Percentiles rank a stretch among this genome's conserved stretches.
Evolutionary conservation across 768 basidiomycete genomes (phyloP).

Genomic region (Postia placenta): DNA sequence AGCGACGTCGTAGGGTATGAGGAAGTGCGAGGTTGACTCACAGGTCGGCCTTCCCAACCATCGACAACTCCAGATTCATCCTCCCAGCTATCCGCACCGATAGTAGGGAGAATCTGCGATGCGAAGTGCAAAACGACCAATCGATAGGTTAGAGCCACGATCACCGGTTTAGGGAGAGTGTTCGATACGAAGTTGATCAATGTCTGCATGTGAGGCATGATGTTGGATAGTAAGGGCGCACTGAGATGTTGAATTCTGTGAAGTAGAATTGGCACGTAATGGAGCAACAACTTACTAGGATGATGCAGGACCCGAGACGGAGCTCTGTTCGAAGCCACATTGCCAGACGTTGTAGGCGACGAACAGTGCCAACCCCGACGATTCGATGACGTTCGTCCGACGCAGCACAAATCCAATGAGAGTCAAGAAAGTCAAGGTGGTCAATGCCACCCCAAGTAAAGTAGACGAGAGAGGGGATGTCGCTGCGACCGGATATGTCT

Average conservation of each 20-base stretch:
- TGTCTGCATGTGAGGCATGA: conserved; percentile 76
- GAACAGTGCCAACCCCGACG: conserved; percentile 80
- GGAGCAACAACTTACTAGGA: conserved; percentile 55
- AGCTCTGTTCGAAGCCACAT: conserved; percentile 72
- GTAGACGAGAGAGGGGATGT: conserved; percentile 85
- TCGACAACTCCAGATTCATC: conserved; percentile 55
- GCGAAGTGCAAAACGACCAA: conserved; percentile 77
- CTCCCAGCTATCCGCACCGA: conserved; percentile 78
- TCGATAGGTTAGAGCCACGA: conserved; percentile 75
- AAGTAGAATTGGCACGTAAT: neutral
- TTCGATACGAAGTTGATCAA: conserved; percentile 77
- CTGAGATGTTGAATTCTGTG: conserved; percentile 29
- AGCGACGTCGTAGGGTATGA: too few species aligned
- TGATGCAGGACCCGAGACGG: conserved; percentile 66
- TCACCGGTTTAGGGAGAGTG: conserved; percentile 79
- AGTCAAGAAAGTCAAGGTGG: conserved; percentile 85
- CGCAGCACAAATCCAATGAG: conserved; percentile 86
- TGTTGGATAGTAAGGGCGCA: conserved; percentile 70
- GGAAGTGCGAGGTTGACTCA: too few species aligned
- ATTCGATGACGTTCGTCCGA: conserved; percentile 90
- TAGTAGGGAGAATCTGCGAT: conserved; percentile 77
- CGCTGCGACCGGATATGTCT: conserved; percentile 82
- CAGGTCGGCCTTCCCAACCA: conserved; percentile 71
- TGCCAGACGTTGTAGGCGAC: conserved; percentile 90
- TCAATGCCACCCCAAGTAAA: conserved; percentile 80